A percentile compares a stretch with the other conserved stretches of the same genome.
phyloP scores from a whole-genome alignment of 148 eudicot species.

The Arctostaphylos glauca region DNA sequence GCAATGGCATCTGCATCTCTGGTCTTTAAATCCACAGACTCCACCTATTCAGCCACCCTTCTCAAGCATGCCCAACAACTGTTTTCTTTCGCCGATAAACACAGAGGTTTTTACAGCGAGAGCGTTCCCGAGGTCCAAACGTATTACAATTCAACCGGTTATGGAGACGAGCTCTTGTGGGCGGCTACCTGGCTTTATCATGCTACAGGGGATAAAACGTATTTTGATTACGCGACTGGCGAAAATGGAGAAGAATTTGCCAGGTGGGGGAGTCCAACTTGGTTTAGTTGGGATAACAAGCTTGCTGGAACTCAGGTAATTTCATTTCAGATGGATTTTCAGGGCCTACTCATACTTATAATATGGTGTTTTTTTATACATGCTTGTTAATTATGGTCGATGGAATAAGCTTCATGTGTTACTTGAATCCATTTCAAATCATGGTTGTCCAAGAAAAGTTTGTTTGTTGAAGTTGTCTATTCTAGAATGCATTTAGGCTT shows the following conservation, averaged over 20 bases:
- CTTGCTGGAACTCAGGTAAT: constrained; percentile 84
- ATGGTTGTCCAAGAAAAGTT: neutral
- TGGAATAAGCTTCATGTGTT: neutral
- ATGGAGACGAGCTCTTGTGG: constrained; percentile 95
- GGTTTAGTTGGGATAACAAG: constrained; percentile 99
- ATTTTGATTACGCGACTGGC: constrained; percentile 57
- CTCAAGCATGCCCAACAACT: constrained; percentile 70
- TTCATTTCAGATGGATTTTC: neutral
- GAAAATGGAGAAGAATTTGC: constrained; percentile 66
- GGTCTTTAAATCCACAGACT: constrained; percentile 57
- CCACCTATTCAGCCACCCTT: constrained; percentile 61
- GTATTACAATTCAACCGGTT: constrained; percentile 82
- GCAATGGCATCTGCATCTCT: constrained; percentile 95
- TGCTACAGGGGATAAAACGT: constrained; percentile 66
- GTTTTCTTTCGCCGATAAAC: constrained; percentile 64
- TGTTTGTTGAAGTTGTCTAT: neutral
- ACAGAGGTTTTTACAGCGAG: constrained; percentile 65
- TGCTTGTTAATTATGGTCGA: neutral
- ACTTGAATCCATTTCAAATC: neutral
- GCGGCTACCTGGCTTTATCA: constrained; percentile 94
- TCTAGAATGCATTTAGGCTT: neutral
- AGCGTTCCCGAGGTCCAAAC: constrained; percentile 70
- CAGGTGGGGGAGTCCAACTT: constrained; percentile 67
- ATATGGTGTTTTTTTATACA: too few relatives aligned
- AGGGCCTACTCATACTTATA: neutral